A percentile compares a stretch with the other conserved stretches of the same genome.
phyloP scores from a whole-genome alignment of 495 filamentous ascomycete genomes.

The Endocarpon pusillum region DNA sequence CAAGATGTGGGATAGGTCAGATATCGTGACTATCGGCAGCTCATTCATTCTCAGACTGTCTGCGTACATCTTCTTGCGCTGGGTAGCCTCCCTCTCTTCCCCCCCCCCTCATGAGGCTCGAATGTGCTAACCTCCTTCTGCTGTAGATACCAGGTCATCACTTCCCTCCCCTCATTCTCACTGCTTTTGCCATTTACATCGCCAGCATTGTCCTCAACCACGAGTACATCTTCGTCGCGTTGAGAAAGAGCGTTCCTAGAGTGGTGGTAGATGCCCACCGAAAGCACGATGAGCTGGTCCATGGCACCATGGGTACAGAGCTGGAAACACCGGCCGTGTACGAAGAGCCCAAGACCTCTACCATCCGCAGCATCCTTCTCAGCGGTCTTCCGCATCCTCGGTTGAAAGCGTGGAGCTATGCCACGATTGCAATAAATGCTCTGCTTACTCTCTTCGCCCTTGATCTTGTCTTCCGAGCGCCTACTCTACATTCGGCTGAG shows the following conservation, averaged over 20 bases:
- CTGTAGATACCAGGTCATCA: constrained; percentile 44
- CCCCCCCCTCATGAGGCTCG: not conserved
- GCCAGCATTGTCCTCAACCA: constrained; percentile 36
- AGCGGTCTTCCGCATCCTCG: constrained; percentile 57
- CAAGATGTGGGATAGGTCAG: not conserved
- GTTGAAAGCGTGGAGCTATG: constrained; percentile 32
- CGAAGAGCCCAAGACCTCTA: constrained; percentile 2
- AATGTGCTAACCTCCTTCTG: not conserved
- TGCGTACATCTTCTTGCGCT: constrained; percentile 68
- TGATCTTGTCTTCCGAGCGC: constrained; percentile 58
- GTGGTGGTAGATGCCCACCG: constrained; percentile 4
- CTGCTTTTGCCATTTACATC: constrained; percentile 55
- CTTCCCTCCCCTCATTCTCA: constrained; percentile 47
- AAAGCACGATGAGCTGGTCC: not conserved
- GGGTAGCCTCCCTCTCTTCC: constrained; percentile 36
- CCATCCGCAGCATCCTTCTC: constrained; percentile 37
- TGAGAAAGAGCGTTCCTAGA: constrained; percentile 4
- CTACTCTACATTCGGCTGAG: constrained; percentile 45
- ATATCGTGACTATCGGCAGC: constrained; percentile 24
- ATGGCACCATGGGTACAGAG: not conserved
- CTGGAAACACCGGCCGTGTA: constrained; percentile 9
- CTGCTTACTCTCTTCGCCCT: constrained; percentile 44
- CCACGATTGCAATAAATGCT: constrained; percentile 55
- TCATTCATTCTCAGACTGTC: constrained; percentile 42
- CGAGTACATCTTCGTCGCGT: constrained; percentile 3